Percentiles rank a stretch among this genome's conserved stretches.
Conservation (phyloP, 1,139 yeast species). For the Kodamaea derodonti region DNA sequence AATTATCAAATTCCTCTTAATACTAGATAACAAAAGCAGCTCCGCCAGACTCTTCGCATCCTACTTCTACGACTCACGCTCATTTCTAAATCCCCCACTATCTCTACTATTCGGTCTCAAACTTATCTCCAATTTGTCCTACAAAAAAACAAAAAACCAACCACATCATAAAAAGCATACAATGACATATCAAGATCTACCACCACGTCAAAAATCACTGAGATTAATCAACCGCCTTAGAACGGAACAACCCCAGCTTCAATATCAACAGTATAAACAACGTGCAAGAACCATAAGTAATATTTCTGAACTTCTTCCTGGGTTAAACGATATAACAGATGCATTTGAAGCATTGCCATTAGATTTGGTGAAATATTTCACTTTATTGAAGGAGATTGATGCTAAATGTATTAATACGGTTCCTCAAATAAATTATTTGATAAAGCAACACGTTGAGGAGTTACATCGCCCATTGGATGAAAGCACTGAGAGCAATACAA, state of each 20-base stretch:
- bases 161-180: too few relatives aligned
- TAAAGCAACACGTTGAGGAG: constrained; percentile 49
- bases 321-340: constrained; percentile 87
- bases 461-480: constrained; percentile 25
- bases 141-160: too few relatives aligned
- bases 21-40: too few relatives aligned
- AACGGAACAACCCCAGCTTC: constrained; percentile 21
- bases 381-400: constrained; percentile 86
- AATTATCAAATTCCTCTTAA: too few relatives aligned
- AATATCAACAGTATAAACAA: constrained; percentile 33
- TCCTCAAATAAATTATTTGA: constrained; percentile 61
- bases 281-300: constrained; percentile 31
- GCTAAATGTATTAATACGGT: constrained; percentile 82
- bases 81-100: too few relatives aligned
- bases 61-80: too few relatives aligned
- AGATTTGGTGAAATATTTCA: constrained; percentile 80
- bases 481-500: neutral
- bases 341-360: constrained; percentile 88
- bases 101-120: too few relatives aligned
- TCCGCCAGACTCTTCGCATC: too few relatives aligned
- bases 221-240: constrained; percentile 36
- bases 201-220: constrained; percentile 49
- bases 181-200: constrained; percentile 35
- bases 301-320: constrained; percentile 62
- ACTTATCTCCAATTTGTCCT: too few relatives aligned